Evolutionary conservation across 345 rosid species (phyloP).

Genomic region (Theobroma cacao): DNA sequence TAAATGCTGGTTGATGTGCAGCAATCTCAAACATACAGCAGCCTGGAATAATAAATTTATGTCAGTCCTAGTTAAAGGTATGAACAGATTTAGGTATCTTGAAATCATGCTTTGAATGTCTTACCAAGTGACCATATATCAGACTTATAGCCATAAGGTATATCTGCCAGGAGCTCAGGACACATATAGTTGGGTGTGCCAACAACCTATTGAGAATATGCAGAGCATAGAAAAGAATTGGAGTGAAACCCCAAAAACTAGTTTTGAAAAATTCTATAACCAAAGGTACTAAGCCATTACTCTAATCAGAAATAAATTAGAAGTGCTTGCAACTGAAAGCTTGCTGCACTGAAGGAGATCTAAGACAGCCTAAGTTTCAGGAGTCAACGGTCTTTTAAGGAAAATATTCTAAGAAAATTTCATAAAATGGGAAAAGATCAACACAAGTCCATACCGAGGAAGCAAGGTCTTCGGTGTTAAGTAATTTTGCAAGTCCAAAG

Average conservation of each 20-base stretch:
- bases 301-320: background rate
- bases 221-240: constrained; percentile 1
- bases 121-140: constrained; percentile 98
- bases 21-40: constrained; percentile 97
- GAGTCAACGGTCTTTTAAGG: background rate
- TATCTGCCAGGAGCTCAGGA: constrained; percentile 87
- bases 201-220: constrained; percentile 49
- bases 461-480: constrained; percentile 79
- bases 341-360: background rate
- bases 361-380: background rate
- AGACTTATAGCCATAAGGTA: constrained; percentile 92
- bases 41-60: constrained; percentile 52
- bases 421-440: background rate
- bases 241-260: background rate
- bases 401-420: background rate
- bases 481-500: constrained; percentile 90
- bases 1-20: constrained; percentile 91
- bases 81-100: background rate
- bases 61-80: constrained; percentile 14
- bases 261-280: background rate
- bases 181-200: constrained; percentile 96
- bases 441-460: constrained; percentile 55
- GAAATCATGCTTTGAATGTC: constrained; percentile 21
- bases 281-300: background rate
- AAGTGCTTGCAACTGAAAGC: background rate